Evolutionary conservation across 108 stramenopile genomes (phyloP).

Genomic region (Craspedostauros australis): DNA sequence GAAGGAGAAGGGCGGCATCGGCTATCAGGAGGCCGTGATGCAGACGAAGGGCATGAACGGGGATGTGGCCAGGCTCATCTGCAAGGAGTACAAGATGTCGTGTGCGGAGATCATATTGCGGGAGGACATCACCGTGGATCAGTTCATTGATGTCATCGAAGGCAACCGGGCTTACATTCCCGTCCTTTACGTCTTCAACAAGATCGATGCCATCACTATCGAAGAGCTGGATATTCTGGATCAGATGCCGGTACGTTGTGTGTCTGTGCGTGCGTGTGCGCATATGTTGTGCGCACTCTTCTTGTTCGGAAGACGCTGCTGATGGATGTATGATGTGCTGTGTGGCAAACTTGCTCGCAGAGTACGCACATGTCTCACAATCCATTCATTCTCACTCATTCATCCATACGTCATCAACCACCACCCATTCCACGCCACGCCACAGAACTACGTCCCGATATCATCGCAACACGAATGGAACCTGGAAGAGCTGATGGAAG

Average conservation of each 20-base stretch:
- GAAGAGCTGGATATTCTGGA: conserved; percentile 97
- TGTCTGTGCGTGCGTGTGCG: too few relatives aligned
- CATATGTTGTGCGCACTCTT: too few relatives aligned
- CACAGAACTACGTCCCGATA: conserved; percentile 90
- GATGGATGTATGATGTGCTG: too few relatives aligned
- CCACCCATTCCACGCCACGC: background rate
- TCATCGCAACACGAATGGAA: conserved; percentile 92
- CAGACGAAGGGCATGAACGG: conserved; percentile 80
- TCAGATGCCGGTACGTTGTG: conserved; percentile 69
- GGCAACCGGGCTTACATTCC: conserved; percentile 88
- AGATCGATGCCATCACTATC: conserved; percentile 89
- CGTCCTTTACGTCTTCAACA: conserved; percentile 88
- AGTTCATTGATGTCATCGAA: conserved; percentile 93
- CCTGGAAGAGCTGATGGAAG: conserved; percentile 88
- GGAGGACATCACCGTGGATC: conserved; percentile 91
- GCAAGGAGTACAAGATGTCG: conserved; percentile 91
- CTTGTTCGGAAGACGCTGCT: too few relatives aligned
- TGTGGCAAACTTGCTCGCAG: too few relatives aligned
- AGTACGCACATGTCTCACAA: too few relatives aligned
- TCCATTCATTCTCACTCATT: too few relatives aligned
- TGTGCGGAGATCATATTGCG: conserved; percentile 89
- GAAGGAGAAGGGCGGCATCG: conserved; percentile 93
- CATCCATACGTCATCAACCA: too few relatives aligned
- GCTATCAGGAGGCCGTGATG: conserved; percentile 85
- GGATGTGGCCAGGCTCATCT: conserved; percentile 79